Evolutionary conservation across 2,329 filamentous ascomycete species (phyloP).

Genomic region (Calonectria fujianensis): DNA sequence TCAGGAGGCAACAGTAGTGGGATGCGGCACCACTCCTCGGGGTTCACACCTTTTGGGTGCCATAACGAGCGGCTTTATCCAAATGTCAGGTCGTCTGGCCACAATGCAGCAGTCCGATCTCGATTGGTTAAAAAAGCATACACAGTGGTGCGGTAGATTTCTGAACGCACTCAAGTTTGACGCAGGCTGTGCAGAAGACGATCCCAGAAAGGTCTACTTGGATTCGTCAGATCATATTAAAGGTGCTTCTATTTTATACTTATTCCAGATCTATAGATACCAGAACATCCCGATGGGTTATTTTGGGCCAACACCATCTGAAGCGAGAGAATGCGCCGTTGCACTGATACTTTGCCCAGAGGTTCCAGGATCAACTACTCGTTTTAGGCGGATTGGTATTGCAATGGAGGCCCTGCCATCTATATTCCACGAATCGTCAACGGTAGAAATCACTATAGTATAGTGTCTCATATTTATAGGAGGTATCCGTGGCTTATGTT

Average conservation of each 20-base stretch:
- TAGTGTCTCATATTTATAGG: background rate
- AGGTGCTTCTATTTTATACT: background rate
- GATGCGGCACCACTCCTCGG: conserved; percentile 9
- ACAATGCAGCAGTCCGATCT: conserved; percentile 7
- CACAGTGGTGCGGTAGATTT: background rate
- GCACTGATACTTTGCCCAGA: conserved; percentile 9
- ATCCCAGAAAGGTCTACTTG: background rate
- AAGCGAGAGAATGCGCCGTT: conserved; percentile 5
- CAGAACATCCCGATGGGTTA: background rate
- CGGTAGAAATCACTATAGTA: background rate
- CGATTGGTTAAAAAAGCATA: background rate
- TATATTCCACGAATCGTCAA: background rate
- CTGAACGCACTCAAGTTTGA: conserved; percentile 9
- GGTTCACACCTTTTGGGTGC: background rate
- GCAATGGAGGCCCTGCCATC: conserved; percentile 2
- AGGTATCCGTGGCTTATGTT: too few relatives aligned
- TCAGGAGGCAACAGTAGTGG: background rate
- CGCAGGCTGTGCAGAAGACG: background rate
- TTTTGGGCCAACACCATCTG: background rate
- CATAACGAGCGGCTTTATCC: background rate
- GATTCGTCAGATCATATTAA: background rate
- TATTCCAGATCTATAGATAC: background rate
- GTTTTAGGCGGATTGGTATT: conserved; percentile 3
- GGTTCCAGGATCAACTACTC: background rate
- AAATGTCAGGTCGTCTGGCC: background rate